Percentiles rank a stretch among this genome's conserved stretches.
Conservation (phyloP, 441 rosid genomes). For the Populus hybrid region DNA sequence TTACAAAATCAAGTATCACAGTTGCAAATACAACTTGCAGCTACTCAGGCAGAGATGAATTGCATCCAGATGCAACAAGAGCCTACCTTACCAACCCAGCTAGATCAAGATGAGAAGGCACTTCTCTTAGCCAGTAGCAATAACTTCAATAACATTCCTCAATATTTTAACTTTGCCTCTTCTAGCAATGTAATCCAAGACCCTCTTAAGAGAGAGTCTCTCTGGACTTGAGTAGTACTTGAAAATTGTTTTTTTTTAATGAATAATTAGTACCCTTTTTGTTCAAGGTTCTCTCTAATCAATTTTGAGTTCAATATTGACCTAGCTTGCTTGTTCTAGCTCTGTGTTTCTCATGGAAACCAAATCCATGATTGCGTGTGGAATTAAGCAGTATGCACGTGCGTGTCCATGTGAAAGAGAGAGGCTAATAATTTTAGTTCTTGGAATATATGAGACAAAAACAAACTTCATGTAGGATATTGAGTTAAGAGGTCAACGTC, state of each 20-base stretch:
- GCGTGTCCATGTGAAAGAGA: not conserved
- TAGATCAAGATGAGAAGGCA: constrained; percentile 39
- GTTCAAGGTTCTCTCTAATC: not conserved
- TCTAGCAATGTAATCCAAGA: constrained; percentile 55
- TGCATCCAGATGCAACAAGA: constrained; percentile 66
- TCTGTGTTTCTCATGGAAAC: not conserved
- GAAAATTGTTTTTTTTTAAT: not conserved
- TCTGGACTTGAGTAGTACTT: constrained; percentile 44
- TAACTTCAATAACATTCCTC: constrained; percentile 33
- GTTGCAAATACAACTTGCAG: constrained; percentile 76
- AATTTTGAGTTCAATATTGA: not conserved
- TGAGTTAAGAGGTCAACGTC: not conserved
- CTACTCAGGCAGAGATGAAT: constrained; percentile 74
- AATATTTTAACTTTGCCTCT: constrained; percentile 42
- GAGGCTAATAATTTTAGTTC: not conserved
- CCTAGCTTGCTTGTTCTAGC: not conserved
- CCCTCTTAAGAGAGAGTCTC: constrained; percentile 62
- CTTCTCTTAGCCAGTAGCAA: constrained; percentile 30
- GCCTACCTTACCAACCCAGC: constrained; percentile 33
- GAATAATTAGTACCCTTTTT: not conserved
- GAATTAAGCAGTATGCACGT: not conserved
- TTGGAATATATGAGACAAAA: not conserved
- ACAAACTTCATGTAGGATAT: not conserved
- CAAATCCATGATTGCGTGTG: not conserved
- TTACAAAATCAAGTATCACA: constrained; percentile 78